A percentile compares a stretch with the other conserved stretches of the same genome.
Conservation (phyloP, 208 protist genomes). For the Crithidia brevicula region DNA sequence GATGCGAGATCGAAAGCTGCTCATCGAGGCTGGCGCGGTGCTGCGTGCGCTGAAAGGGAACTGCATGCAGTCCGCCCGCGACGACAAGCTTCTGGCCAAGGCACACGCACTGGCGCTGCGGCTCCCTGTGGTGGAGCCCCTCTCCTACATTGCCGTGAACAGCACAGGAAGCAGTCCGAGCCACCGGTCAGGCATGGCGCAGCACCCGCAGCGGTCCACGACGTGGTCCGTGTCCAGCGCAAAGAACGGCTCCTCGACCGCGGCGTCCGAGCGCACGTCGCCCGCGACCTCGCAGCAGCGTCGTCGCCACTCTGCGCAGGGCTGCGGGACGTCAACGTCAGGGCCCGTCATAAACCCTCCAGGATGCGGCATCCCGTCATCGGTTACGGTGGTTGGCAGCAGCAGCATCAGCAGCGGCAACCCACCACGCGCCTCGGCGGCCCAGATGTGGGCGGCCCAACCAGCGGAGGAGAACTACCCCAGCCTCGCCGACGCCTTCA, state of each 20-base stretch:
- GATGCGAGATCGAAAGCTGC: slow-evolving; percentile 16
- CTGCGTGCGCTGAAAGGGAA: slow-evolving; percentile 63
- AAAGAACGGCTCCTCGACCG: slow-evolving; percentile 6
- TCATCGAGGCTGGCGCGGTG: slow-evolving; percentile 41
- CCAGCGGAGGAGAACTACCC: slow-evolving; percentile 30
- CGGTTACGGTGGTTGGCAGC: too few relatives aligned
- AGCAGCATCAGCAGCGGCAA: slow-evolving; percentile 5
- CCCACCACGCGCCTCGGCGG: slow-evolving; percentile 3
- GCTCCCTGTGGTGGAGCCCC: slow-evolving; percentile 26
- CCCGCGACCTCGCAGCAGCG: neutral
- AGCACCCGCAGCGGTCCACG: slow-evolving; percentile 5
- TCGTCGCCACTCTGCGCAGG: neutral
- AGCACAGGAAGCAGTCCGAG: slow-evolving; percentile 3
- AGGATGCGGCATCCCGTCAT: too few relatives aligned
- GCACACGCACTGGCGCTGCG: slow-evolving; percentile 45
- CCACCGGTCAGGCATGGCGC: neutral
- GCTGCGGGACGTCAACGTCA: neutral
- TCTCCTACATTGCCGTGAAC: neutral
- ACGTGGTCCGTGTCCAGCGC: slow-evolving; percentile 23
- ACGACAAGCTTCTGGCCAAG: slow-evolving; percentile 42
- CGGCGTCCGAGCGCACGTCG: neutral
- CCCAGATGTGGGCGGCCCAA: slow-evolving; percentile 41
- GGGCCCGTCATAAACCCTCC: too few relatives aligned
- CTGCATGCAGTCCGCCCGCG: slow-evolving; percentile 47
- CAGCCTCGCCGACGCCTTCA: slow-evolving; percentile 61